Evolutionary conservation across 1,139 yeast species (phyloP), one percentile per base, ranked within the genome.

Genomic region (Lipomyces yarrowii): DNA sequence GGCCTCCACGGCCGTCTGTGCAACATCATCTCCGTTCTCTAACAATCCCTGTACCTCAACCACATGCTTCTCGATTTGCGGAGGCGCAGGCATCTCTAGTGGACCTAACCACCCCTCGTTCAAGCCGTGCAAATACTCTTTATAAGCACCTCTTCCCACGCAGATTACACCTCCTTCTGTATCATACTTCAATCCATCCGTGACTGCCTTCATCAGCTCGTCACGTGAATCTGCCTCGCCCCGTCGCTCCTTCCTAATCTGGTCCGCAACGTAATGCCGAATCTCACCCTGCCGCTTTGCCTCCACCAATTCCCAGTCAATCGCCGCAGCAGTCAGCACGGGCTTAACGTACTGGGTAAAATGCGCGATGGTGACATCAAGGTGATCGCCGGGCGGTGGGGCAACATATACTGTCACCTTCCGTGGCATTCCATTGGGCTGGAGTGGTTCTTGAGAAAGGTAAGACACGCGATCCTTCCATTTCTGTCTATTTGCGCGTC

Each of bases 41-140:
- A 61, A 39, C 33, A 48, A 57, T 18, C 61, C 65, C 7, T 53
- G 62, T 23, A 52, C 54, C 35, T 61, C 65, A 23, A 60, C 56
- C 37, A 69, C 66, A 11, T 59, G 32, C 2, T 21, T 21, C 56
- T 60, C 72, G 48, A n/a, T 59, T 62, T 39, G 67, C 51, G 56
- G 51, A 26, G n/a, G 39, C 26, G 68, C 77, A 1, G 96, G 96
- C 65, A 83, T 83, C 37, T 88, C 92, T 67, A 93, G 80, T 1
- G 98, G 98, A 0, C 99, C 99, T 61, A 96, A 79, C 75, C 96
- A 83, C 8, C 99, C 99, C 78, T 96, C 99, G 74, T 94, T 98
- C 10, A 96, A 77, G 7, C 99, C 99, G 62, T 86, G 84, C 65
- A 96, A 77, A 75, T 91, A 96, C 80, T 96, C 99, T 77, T 93